Evolutionary conservation across 768 basidiomycete genomes (phyloP).

Genomic region (Naganishia vishniacii): DNA sequence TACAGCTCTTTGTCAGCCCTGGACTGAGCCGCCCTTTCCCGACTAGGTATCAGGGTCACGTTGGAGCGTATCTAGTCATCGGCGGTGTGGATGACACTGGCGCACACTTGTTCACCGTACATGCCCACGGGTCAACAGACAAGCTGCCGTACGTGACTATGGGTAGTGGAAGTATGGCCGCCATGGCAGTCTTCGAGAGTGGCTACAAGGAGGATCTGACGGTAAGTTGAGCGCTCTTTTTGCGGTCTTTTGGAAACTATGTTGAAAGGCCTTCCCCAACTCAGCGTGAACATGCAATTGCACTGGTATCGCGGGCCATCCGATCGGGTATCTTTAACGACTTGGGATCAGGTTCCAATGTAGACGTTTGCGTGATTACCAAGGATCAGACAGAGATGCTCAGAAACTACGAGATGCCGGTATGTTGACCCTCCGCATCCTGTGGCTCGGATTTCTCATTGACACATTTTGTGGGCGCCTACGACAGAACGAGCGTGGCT

Average conservation of each 20-base stretch:
- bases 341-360: constrained; percentile 95
- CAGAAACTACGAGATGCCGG: constrained; percentile 84
- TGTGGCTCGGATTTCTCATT: no score
- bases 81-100: constrained; percentile 95
- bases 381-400: constrained; percentile 81
- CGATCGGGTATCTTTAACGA: constrained; percentile 98
- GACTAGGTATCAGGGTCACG: constrained; percentile 80
- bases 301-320: constrained; percentile 77
- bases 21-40: background rate
- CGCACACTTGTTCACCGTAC: constrained; percentile 89
- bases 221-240: constrained; percentile 52
- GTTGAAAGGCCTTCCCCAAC: background rate
- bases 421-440: no score
- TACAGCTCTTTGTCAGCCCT: background rate
- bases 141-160: constrained; percentile 98
- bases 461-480: no score
- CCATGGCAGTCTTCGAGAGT: constrained; percentile 96
- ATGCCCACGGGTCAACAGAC: constrained; percentile 95
- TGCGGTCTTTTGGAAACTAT: no score
- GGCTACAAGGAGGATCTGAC: constrained; percentile 75
- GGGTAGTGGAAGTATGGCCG: constrained; percentile 92
- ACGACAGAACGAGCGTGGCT: constrained; percentile 49
- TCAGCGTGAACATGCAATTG: constrained; percentile 75
- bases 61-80: constrained; percentile 92
- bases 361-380: constrained; percentile 94